Conservation (phyloP, 805 yeast species). For the Komagataella phaffii region DNA sequence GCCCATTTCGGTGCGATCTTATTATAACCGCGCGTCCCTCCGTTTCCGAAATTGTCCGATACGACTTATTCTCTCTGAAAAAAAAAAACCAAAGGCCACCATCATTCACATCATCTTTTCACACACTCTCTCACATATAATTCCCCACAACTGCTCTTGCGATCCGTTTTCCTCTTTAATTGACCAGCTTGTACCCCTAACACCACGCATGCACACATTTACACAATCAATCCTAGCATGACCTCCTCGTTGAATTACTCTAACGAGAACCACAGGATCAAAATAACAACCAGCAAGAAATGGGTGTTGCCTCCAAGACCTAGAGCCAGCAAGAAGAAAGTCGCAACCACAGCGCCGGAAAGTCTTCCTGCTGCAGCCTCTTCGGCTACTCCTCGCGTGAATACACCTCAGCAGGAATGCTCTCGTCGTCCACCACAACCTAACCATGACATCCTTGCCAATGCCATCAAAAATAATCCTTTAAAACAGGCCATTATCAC, state of each 20-base stretch:
- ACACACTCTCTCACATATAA: neutral
- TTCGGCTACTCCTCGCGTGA: neutral
- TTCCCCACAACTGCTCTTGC: neutral
- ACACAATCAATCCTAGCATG: neutral
- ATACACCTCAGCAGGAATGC: neutral
- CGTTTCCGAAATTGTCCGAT: neutral
- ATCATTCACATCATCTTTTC: neutral
- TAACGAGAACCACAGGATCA: constrained; percentile 6
- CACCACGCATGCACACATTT: neutral
- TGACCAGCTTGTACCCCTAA: neutral
- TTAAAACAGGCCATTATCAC: constrained; percentile 25
- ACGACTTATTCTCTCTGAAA: neutral
- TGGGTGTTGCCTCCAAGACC: constrained; percentile 86
- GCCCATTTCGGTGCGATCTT: neutral
- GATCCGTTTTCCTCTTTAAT: neutral
- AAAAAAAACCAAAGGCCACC: neutral
- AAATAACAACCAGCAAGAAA: constrained; percentile 51
- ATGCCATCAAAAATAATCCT: constrained; percentile 9
- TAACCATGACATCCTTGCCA: neutral
- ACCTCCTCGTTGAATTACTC: neutral
- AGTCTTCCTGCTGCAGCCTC: neutral
- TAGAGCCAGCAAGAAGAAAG: constrained; percentile 45
- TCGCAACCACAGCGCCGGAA: neutral
- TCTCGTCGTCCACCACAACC: neutral
- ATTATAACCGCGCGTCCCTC: neutral